Evolutionary conservation across 2,329 filamentous ascomycete genomes (phyloP).

Genomic region (Beauveria brongniartii): DNA sequence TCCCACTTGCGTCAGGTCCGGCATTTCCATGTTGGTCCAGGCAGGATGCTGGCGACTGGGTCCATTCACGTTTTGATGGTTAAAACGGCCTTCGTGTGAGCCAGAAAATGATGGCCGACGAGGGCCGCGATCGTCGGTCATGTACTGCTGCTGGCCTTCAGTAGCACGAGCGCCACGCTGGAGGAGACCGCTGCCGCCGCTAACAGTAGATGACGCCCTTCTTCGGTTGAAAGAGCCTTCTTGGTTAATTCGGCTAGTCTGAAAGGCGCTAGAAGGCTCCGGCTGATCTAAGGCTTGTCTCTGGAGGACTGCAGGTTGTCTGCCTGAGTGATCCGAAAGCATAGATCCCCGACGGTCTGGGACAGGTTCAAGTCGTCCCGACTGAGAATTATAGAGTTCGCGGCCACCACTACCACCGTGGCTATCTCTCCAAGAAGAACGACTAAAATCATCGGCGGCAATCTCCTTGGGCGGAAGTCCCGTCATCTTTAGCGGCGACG

Average conservation of each 20-base stretch:
- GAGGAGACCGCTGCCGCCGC: slow-evolving; percentile 69
- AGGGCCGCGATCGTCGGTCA: slow-evolving; percentile 35
- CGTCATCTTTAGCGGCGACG: slow-evolving; percentile 45
- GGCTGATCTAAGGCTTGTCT: slow-evolving; percentile 58
- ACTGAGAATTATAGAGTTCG: slow-evolving; percentile 92
- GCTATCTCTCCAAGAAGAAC: slow-evolving; percentile 72
- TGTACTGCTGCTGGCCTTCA: slow-evolving; percentile 25
- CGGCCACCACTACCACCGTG: slow-evolving; percentile 47
- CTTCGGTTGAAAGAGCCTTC: slow-evolving; percentile 64
- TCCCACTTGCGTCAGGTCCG: slow-evolving; percentile 14
- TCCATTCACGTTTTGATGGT: slow-evolving; percentile 25
- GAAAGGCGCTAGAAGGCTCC: slow-evolving; percentile 81
- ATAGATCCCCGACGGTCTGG: slow-evolving; percentile 65
- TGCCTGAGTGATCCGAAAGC: slow-evolving; percentile 57
- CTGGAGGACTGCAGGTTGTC: slow-evolving; percentile 73
- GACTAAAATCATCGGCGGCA: slow-evolving; percentile 86
- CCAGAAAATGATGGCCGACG: slow-evolving; percentile 42
- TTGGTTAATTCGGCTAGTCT: slow-evolving; percentile 62
- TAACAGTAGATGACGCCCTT: slow-evolving; percentile 84
- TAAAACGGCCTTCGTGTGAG: slow-evolving; percentile 44
- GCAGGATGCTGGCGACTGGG: slow-evolving; percentile 19
- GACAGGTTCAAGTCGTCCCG: slow-evolving; percentile 85
- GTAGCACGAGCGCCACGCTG: slow-evolving; percentile 46
- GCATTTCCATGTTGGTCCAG: slow-evolving; percentile 21
- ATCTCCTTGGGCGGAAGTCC: slow-evolving; percentile 64